phyloP scores from a whole-genome alignment of 768 basidiomycete species.

The Cystobasidium ongulense region DNA sequence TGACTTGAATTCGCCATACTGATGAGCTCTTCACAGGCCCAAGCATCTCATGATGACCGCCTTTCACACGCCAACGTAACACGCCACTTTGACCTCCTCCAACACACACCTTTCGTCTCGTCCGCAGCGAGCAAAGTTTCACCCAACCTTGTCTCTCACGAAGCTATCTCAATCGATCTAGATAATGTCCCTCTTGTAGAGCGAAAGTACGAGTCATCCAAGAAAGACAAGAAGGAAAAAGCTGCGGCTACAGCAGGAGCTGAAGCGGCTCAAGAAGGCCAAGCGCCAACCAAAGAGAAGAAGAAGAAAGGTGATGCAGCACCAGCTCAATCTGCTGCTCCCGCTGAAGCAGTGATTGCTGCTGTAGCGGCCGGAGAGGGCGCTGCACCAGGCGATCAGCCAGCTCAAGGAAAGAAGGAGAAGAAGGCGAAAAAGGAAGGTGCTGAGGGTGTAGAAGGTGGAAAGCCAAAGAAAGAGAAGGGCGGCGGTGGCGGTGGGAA shows the following conservation, averaged over 20 bases:
- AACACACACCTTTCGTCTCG: slow-evolving; percentile 60
- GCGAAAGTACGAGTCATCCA: slow-evolving; percentile 61
- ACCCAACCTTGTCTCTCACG: slow-evolving; percentile 37
- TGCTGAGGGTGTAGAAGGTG: slow-evolving; percentile 27
- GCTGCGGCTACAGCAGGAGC: slow-evolving; percentile 39
- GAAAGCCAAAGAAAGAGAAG: slow-evolving; percentile 50
- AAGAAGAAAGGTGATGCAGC: slow-evolving; percentile 35
- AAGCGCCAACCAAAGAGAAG: slow-evolving; percentile 31
- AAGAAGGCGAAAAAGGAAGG: slow-evolving; percentile 52
- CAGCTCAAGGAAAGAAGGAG: slow-evolving; percentile 45
- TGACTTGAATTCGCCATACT: background rate
- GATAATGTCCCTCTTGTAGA: slow-evolving; percentile 65
- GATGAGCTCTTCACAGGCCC: slow-evolving; percentile 51
- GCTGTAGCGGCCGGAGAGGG: slow-evolving; percentile 22
- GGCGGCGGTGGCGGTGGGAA: slow-evolving; percentile 40
- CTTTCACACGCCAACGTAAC: slow-evolving; percentile 71
- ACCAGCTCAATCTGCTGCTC: slow-evolving; percentile 34
- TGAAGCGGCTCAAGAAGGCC: slow-evolving; percentile 41
- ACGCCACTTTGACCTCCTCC: slow-evolving; percentile 93
- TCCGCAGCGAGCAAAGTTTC: slow-evolving; percentile 50
- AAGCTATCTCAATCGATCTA: slow-evolving; percentile 61
- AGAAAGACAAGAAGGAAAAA: slow-evolving; percentile 54
- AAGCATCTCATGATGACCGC: slow-evolving; percentile 63
- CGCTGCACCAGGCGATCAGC: background rate
- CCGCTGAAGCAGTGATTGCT: slow-evolving; percentile 4